Evolutionary conservation across 805 yeast genomes (phyloP).

Genomic region (Scheffersomyces ergatensis): DNA sequence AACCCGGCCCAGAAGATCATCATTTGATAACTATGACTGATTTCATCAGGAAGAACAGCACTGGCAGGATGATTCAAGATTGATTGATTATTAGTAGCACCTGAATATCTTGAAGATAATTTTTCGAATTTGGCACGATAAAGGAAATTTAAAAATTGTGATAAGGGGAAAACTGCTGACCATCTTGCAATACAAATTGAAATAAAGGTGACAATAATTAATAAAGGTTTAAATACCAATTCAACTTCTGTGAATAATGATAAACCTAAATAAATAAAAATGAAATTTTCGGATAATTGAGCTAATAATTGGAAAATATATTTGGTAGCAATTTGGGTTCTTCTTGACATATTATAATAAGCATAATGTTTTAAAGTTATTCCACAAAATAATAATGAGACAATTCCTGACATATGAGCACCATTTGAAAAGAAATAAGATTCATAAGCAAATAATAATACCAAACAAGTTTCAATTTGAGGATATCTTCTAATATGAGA

Average conservation of each 20-base stretch:
- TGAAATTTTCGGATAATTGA: conserved; percentile 93
- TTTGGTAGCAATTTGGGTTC: conserved; percentile 95
- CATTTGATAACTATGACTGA: conserved; percentile 93
- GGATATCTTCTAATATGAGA: conserved; percentile 92
- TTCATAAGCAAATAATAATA: conserved; percentile 86
- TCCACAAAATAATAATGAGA: conserved; percentile 91
- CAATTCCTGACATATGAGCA: conserved; percentile 99
- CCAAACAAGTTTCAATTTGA: conserved; percentile 94
- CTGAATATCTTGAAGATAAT: conserved; percentile 19
- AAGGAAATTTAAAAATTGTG: conserved; percentile 78
- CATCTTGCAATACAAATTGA: conserved; percentile 94
- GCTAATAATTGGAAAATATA: conserved; percentile 93
- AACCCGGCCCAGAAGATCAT: conserved; percentile 99
- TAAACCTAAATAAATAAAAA: conserved; percentile 90
- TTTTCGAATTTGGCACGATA: conserved; percentile 55
- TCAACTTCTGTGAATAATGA: conserved; percentile 96
- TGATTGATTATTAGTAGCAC: conserved; percentile 28
- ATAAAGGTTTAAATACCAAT: conserved; percentile 87
- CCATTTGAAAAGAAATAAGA: conserved; percentile 98
- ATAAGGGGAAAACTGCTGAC: conserved; percentile 95
- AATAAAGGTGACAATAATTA: conserved; percentile 84
- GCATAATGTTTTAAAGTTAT: conserved; percentile 97
- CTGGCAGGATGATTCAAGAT: conserved; percentile 33
- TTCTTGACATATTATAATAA: conserved; percentile 93
- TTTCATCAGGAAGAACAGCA: conserved; percentile 69